Percentiles rank a stretch among this genome's conserved stretches.
phyloP scores from a whole-genome alignment of 208 protist species.

The Crithidia bombi region DNA sequence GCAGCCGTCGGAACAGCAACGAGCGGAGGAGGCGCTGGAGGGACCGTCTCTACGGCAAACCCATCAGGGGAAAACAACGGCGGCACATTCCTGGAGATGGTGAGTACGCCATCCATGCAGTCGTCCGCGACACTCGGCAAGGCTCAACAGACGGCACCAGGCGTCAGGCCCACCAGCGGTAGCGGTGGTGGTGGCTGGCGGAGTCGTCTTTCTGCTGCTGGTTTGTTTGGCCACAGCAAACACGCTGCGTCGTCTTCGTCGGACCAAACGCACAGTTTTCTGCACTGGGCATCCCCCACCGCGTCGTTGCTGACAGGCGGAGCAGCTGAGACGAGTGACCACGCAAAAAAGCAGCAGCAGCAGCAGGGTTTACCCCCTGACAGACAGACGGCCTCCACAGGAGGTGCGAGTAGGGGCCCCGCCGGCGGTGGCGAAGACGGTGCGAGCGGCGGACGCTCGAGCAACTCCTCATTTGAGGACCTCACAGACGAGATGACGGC shows the following conservation, averaged over 20 bases:
- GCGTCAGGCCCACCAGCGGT: no score
- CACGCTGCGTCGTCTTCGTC: neutral
- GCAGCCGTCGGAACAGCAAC: neutral
- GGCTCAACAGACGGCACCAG: neutral
- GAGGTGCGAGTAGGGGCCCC: no score
- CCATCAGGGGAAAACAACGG: neutral
- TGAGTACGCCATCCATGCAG: no score
- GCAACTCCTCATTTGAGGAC: slow-evolving; percentile 39
- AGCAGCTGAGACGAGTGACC: neutral
- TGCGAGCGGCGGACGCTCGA: neutral
- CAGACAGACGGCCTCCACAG: no score
- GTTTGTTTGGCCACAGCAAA: neutral
- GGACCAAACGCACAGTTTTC: neutral
- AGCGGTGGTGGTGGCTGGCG: slow-evolving; percentile 17
- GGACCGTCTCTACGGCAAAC: neutral
- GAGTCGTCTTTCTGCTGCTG: slow-evolving; percentile 3
- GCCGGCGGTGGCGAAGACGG: neutral
- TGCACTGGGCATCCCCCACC: neutral
- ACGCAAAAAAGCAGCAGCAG: neutral
- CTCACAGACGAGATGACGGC: slow-evolving; percentile 36
- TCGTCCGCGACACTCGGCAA: neutral
- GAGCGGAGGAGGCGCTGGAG: neutral
- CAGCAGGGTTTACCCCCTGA: no score
- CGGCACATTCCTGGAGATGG: neutral
- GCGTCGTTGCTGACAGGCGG: neutral